These are phyloP conservation scores for Fulvia fulva DNA, from an alignment of 2,329 filamentous ascomycete species.

Conservation along the genomic window DNA sequence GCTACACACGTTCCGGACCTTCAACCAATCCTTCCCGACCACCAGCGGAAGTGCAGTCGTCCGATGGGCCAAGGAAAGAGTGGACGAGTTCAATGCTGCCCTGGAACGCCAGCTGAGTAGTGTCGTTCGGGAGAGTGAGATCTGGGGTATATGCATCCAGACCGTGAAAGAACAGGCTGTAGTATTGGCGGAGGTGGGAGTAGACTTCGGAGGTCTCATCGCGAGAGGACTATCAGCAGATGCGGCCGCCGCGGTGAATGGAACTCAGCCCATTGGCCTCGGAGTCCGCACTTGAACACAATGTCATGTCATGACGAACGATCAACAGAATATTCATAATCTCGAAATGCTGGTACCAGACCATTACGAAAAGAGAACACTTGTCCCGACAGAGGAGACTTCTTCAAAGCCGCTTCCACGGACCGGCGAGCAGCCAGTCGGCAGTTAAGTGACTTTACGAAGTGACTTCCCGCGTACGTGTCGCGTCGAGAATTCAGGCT, in stretches of 20 bases:
- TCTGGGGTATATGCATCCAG: constrained; percentile 80
- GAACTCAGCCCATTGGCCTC: constrained; percentile 9
- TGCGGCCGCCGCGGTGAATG: constrained; percentile 1
- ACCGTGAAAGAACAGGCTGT: constrained; percentile 75
- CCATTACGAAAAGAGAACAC: background rate
- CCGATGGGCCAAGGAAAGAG: constrained; percentile 95
- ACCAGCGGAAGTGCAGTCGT: constrained; percentile 87
- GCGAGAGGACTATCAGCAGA: constrained; percentile 48
- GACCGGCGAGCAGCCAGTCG: background rate
- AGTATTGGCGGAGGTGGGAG: constrained; percentile 76
- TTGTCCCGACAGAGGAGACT: background rate
- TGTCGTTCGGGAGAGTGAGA: constrained; percentile 68
- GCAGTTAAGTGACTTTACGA: background rate
- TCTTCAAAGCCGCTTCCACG: background rate
- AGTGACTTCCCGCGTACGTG: background rate
- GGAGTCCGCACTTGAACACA: constrained; percentile 13
- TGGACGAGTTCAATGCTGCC: constrained; percentile 84
- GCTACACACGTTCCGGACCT: constrained; percentile 71
- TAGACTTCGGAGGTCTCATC: constrained; percentile 84
- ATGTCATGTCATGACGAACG: background rate
- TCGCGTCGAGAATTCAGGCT: too few species aligned
- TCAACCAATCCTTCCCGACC: constrained; percentile 62
- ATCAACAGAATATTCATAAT: background rate
- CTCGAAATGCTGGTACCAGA: background rate
- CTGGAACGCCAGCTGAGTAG: constrained; percentile 81